phyloP scores from a whole-genome alignment of 1,139 yeast species.

The Protomyces arabidopsidicola region DNA sequence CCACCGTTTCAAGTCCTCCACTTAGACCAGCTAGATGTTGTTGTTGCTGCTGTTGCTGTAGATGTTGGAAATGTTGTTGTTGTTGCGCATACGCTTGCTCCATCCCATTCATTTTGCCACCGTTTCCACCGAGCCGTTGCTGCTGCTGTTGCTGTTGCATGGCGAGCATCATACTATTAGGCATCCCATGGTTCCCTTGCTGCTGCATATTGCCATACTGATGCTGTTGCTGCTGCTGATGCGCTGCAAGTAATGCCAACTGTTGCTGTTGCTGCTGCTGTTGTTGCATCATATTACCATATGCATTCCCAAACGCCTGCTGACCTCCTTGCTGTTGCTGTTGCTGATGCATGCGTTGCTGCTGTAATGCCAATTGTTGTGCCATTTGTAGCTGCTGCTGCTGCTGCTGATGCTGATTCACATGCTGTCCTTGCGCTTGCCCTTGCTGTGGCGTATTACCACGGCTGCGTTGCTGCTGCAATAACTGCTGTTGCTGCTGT shows the following conservation, averaged over 20 bases:
- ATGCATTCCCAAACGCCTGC: background rate
- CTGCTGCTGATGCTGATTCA: conserved; percentile 24
- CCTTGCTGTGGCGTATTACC: background rate
- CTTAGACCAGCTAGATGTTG: background rate
- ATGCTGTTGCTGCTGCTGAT: no score
- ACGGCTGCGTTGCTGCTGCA: background rate
- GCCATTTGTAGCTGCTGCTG: conserved; percentile 27
- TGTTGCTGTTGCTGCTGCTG: background rate
- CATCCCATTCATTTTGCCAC: no score
- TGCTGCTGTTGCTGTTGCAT: no score
- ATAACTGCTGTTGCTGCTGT: background rate
- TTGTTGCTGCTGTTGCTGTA: background rate
- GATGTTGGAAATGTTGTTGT: background rate
- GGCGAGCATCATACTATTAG: no score
- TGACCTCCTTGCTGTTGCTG: background rate
- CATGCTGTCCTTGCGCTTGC: conserved; percentile 4
- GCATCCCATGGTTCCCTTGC: no score
- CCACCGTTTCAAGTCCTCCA: background rate
- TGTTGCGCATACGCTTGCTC: background rate
- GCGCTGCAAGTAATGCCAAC: background rate
- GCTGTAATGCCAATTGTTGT: conserved; percentile 26
- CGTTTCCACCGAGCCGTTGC: no score
- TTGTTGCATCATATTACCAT: background rate
- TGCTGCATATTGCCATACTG: no score
- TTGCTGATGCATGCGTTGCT: conserved; percentile 1